These are phyloP conservation scores for Malania oleifera DNA, from an alignment of 164 flowering plant genomes.

Conservation along the genomic window DNA sequence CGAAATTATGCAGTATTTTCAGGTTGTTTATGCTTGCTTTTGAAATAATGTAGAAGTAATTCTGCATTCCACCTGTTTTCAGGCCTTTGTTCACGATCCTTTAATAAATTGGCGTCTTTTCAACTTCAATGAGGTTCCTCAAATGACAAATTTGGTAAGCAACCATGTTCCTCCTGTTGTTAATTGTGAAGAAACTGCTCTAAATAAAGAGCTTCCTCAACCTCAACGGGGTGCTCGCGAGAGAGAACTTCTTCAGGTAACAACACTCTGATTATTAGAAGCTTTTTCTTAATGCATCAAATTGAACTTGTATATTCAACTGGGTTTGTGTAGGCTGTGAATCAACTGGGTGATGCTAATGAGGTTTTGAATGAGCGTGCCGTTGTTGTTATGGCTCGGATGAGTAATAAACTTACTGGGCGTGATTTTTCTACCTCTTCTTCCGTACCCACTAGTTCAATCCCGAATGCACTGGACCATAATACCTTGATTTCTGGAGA, in stretches of 20 bases:
- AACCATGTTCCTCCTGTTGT: constrained; percentile 59
- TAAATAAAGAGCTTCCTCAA: constrained; percentile 58
- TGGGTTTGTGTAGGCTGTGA: constrained; percentile 63
- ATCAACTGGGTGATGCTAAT: constrained; percentile 97
- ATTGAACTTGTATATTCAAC: constrained; percentile 6
- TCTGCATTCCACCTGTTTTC: constrained; percentile 20
- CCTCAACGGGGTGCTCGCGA: constrained; percentile 90
- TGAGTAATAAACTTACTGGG: constrained; percentile 97
- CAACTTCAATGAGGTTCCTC: constrained; percentile 93
- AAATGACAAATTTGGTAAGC: constrained; percentile 56
- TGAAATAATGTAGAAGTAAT: neutral
- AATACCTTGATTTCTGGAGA: constrained; percentile 59
- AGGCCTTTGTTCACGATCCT: constrained; percentile 99
- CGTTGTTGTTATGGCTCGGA: constrained; percentile 92
- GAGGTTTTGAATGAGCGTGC: constrained; percentile 96
- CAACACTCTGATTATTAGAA: neutral
- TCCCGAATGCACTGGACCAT: constrained; percentile 61
- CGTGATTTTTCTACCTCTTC: constrained; percentile 73
- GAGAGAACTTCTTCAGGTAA: constrained; percentile 92
- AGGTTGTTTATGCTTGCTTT: too few species aligned
- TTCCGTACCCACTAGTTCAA: constrained; percentile 38
- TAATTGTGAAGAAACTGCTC: constrained; percentile 64
- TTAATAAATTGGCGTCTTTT: constrained; percentile 98
- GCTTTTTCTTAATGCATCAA: neutral
- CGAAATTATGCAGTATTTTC: too few species aligned